Percentiles rank a stretch among this genome's conserved stretches.
phyloP scores from a whole-genome alignment of 768 basidiomycete species.

The Xerocomellus intermedius region DNA sequence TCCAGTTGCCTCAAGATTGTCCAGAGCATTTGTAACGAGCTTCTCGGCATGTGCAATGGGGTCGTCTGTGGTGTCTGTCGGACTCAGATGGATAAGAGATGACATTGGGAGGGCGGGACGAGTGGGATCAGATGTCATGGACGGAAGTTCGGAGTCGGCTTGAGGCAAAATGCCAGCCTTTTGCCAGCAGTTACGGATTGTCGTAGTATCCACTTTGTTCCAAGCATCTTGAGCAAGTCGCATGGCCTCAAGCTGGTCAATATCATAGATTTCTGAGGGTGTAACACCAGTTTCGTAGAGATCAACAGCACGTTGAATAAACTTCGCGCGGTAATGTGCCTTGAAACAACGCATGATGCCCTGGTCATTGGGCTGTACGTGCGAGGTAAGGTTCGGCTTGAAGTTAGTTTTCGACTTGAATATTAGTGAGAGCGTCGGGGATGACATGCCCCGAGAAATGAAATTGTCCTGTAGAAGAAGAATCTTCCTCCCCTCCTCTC shows the following conservation, averaged over 20 bases:
- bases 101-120: neutral
- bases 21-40: neutral
- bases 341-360: neutral
- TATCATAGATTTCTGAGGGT: neutral
- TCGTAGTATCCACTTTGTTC: too few relatives aligned
- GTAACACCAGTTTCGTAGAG: neutral
- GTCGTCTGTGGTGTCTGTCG: too few relatives aligned
- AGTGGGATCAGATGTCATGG: too few relatives aligned
- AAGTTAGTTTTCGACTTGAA: neutral
- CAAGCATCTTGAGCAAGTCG: too few relatives aligned
- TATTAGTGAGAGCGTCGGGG: conserved; percentile 23
- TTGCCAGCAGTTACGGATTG: too few relatives aligned
- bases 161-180: too few relatives aligned
- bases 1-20: neutral
- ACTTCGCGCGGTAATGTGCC: conserved; percentile 1
- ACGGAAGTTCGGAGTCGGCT: too few relatives aligned
- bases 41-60: neutral
- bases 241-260: too few relatives aligned
- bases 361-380: conserved; percentile 37
- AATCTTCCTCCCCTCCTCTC: neutral
- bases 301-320: neutral
- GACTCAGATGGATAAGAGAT: neutral
- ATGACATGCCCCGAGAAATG: conserved; percentile 19
- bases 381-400: conserved; percentile 37
- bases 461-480: conserved; percentile 9